phyloP scores from a whole-genome alignment of 169 alveolate genomes.

The Miamiensis avidus region DNA sequence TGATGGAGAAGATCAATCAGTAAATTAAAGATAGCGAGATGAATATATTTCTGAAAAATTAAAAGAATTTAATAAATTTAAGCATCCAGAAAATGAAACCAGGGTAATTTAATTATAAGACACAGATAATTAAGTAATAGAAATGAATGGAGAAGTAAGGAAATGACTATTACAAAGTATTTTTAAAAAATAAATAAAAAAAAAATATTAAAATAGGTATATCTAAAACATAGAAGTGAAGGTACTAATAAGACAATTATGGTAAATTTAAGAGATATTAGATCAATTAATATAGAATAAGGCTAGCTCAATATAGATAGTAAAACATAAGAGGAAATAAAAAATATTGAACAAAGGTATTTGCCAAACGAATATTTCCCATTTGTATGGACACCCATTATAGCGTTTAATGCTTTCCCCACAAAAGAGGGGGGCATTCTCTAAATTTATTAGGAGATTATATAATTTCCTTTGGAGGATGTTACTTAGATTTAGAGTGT shows the following conservation, averaged over 20 bases:
- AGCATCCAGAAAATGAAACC: too few relatives aligned
- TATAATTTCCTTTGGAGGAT: constrained; percentile 47
- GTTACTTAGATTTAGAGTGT: constrained; percentile 42
- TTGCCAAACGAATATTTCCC: not conserved
- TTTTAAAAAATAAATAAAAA: too few relatives aligned
- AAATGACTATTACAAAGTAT: too few relatives aligned
- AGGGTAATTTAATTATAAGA: too few relatives aligned
- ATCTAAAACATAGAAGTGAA: not conserved
- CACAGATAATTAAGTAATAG: too few relatives aligned
- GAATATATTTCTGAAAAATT: too few relatives aligned
- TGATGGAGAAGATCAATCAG: too few relatives aligned
- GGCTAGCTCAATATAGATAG: not conserved
- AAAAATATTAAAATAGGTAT: too few relatives aligned
- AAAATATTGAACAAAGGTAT: not conserved
- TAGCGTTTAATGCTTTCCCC: constrained; percentile 24
- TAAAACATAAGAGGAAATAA: not conserved
- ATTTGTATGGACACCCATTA: constrained; percentile 38
- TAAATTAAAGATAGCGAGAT: too few relatives aligned
- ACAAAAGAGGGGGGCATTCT: constrained; percentile 48
- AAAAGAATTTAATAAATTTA: too few relatives aligned
- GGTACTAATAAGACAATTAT: not conserved
- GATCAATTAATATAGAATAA: not conserved
- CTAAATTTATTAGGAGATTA: constrained; percentile 36
- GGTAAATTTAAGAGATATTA: not conserved
- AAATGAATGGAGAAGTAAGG: too few relatives aligned